phyloP scores from a whole-genome alignment of 108 stramenopile genomes.

The Nannochloropsis oceanica region DNA sequence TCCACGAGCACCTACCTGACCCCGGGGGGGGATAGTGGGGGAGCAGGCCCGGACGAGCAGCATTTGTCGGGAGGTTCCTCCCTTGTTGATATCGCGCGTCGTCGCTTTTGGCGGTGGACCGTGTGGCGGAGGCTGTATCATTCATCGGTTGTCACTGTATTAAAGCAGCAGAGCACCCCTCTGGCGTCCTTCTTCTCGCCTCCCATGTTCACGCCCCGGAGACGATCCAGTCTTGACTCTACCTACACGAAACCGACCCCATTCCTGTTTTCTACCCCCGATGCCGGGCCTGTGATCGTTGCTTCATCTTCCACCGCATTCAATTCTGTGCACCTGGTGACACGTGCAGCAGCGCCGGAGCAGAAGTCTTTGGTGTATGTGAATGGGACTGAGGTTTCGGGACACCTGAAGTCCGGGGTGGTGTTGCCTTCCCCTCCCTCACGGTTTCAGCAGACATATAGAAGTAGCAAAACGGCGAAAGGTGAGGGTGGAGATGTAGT shows the following conservation, averaged over 20 bases:
- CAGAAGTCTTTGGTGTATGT: slow-evolving; percentile 10
- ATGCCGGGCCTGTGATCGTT: neutral
- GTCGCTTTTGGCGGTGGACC: neutral
- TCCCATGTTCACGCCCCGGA: neutral
- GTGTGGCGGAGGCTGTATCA: neutral
- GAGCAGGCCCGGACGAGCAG: neutral
- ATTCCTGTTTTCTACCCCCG: neutral
- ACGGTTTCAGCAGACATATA: neutral
- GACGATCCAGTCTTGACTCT: neutral
- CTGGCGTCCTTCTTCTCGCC: neutral
- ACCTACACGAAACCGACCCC: neutral
- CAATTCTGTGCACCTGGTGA: slow-evolving; percentile 9
- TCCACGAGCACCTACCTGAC: neutral
- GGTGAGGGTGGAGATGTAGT: neutral
- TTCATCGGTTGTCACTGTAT: neutral
- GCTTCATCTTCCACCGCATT: neutral
- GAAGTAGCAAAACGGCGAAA: neutral
- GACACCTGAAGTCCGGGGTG: neutral
- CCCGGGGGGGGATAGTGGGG: neutral
- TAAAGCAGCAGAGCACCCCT: neutral
- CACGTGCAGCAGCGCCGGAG: slow-evolving; percentile 4
- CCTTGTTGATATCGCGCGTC: neutral
- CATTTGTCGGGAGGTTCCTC: neutral
- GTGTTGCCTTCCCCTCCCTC: neutral
- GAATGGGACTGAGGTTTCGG: neutral